Evolutionary conservation across 164 flowering plant genomes (phyloP), one percentile per base, ranked within the genome.

Genomic region (Magnolia kwangsiensis): DNA sequence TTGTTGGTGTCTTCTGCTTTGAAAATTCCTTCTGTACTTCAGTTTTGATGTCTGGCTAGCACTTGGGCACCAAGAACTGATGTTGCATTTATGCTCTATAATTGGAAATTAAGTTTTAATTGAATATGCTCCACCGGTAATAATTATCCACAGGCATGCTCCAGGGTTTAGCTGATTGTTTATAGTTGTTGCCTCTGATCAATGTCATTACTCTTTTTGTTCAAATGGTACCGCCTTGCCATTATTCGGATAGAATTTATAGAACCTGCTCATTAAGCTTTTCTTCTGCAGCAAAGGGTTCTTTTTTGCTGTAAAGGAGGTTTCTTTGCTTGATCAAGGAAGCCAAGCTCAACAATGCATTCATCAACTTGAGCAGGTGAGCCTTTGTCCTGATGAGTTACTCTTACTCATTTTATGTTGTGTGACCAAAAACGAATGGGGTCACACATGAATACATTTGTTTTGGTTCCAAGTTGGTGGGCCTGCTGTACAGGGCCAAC

Each of bases 251-350:
- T 59, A 13, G 63, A 13, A 59, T 59, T 13, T 59, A 13, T 59
- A 19, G n/a, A 13, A 19, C 63, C 63, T 59, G 74, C 27, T 73
- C 67, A 59, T 73, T 73, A 61, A 59, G 23, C 8, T 67, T 69
- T 27, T 71, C 51, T 51, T 69, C 49, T 87, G 81, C 89, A 95
- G 97, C 49, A 88, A 86, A 85, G 98, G 98, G 74, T 83, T 84
- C 82, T 93, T 93, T 83, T 88, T 95, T 81, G 97, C 97, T 77
- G 89, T 91, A 29, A 95, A 95, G 75, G 98, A 93, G 82, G 98
- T 95, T 77, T 95, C 98, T 68, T 84, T 95, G 84, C 91, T 90
- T 77, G 97, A 93, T 74, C 90, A 92, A 85, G 97, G 92, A 63
- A 87, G 82, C 77, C 89, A 88, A 76, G 96, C 86, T 31, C 85